Percentiles rank a stretch among this genome's conserved stretches.
phyloP scores from a whole-genome alignment of 2,329 filamentous ascomycete genomes.

The Pseudopyrenochaeta lycopersici region DNA sequence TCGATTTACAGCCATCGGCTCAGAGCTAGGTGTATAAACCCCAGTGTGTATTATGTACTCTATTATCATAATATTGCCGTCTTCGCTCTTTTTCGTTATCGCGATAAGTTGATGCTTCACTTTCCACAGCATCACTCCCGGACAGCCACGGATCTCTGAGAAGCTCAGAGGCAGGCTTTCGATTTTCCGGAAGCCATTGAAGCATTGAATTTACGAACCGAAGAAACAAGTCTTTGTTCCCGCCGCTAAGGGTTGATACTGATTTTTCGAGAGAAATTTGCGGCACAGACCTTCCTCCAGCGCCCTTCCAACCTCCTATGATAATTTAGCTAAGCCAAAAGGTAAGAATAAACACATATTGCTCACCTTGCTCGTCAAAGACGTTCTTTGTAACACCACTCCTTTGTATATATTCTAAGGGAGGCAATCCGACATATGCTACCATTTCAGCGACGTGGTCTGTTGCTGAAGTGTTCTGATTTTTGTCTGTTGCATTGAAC shows the following conservation, averaged over 20 bases:
- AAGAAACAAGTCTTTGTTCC: slow-evolving; percentile 43
- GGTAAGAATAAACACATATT: slow-evolving; percentile 15
- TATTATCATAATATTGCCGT: too few species aligned
- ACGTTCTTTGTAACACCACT: slow-evolving; percentile 29
- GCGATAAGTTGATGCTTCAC: too few species aligned
- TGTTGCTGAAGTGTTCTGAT: slow-evolving; percentile 33
- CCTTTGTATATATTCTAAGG: slow-evolving; percentile 31
- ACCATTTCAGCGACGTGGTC: slow-evolving; percentile 46
- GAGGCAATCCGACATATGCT: slow-evolving; percentile 35
- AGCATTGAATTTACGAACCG: slow-evolving; percentile 48
- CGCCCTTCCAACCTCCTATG: slow-evolving; percentile 30
- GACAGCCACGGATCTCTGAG: slow-evolving; percentile 30
- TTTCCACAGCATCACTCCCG: too few species aligned
- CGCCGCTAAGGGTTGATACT: slow-evolving; percentile 29
- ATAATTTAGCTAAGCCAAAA: slow-evolving; percentile 20
- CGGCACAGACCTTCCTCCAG: slow-evolving; percentile 21
- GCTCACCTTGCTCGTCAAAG: slow-evolving; percentile 35
- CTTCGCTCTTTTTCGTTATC: too few species aligned
- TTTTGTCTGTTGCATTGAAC: slow-evolving; percentile 37
- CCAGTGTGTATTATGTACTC: too few species aligned
- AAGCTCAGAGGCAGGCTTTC: slow-evolving; percentile 32
- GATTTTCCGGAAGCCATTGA: slow-evolving; percentile 47
- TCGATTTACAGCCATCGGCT: too few species aligned
- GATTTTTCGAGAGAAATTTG: slow-evolving; percentile 24
- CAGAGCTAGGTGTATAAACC: too few species aligned